Evolutionary conservation across 139 green algal genomes (phyloP), one percentile per base, ranked within the genome.

Genomic region (Coelastrella sp.): DNA sequence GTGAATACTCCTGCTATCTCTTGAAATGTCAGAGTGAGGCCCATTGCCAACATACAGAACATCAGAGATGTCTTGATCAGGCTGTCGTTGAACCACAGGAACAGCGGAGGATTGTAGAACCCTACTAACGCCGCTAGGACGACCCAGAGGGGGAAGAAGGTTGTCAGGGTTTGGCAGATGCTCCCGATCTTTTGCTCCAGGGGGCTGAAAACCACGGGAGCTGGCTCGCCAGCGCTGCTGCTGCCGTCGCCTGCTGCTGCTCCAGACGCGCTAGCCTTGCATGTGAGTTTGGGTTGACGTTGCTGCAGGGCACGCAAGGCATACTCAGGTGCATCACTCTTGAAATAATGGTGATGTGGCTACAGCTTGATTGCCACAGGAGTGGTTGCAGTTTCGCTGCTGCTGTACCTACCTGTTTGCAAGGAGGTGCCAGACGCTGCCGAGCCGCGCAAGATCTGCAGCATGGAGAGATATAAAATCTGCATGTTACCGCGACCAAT

Each of bases 1-100:
- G 90, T 93, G 86, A 96, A 96, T 3, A 96, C 94, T 7, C 91
- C 85, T 3, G 56, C 80, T 61, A 96, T 96, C 89, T 96, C 94
- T 2, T 90, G 73, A n/a, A 96, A 94, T 0, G 94, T 96, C 3
- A 96, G 87, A 4, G 94, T 96, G 13, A 96, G 75, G 23, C 94
- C 94, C 79, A 87, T 83, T 10, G 65, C 79, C 79, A 91, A 65
- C 92, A 94, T 94, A 23, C 90, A 90, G 22, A 90, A 90, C 85
- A 93, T 91, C 2, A 94, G 83, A 19, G 86, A 87, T 59, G 47
- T 80, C 2, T 90, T 94, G 20, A 92, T 76, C 68, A 78, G 88
- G 11, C 58, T 83, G 86, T 92, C 71, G 22, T n/a, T 77, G 81
- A 92, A 90, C 89, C 92, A 94, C 3, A 76, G 58, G 82, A 93